Evolutionary conservation across 495 filamentous ascomycete genomes (phyloP).

Genomic region (Hyaloscypha bicolor): DNA sequence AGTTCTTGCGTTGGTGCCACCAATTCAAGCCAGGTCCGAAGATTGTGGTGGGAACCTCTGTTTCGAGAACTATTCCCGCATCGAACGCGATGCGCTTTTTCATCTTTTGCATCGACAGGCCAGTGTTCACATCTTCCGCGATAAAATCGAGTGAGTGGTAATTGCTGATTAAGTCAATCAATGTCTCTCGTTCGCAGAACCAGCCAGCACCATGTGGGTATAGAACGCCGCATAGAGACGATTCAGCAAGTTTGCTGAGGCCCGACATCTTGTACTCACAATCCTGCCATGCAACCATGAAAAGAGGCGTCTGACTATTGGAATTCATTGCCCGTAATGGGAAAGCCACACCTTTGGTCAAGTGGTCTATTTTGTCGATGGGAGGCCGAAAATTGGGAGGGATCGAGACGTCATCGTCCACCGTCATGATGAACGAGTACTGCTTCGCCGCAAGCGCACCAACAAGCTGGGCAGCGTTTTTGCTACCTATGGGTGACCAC

Average conservation of each 20-base stretch:
- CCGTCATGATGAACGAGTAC: slow-evolving; percentile 46
- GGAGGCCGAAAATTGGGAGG: slow-evolving; percentile 47
- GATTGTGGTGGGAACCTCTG: slow-evolving; percentile 20
- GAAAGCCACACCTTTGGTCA: slow-evolving; percentile 46
- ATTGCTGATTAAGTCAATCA: slow-evolving; percentile 11
- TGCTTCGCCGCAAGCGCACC: slow-evolving; percentile 44
- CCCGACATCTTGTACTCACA: slow-evolving; percentile 50
- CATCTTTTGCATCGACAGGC: slow-evolving; percentile 1
- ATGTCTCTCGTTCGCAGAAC: slow-evolving; percentile 9
- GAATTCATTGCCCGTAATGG: slow-evolving; percentile 47
- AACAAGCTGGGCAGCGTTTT: slow-evolving; percentile 50
- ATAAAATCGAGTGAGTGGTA: slow-evolving; percentile 15
- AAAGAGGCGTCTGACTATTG: slow-evolving; percentile 36
- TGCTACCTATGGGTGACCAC: slow-evolving; percentile 34
- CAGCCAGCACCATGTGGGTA: slow-evolving; percentile 22
- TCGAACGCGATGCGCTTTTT: slow-evolving; percentile 9
- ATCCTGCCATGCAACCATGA: slow-evolving; percentile 50
- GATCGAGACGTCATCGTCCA: slow-evolving; percentile 51
- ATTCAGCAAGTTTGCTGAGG: slow-evolving; percentile 25
- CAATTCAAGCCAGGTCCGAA: slow-evolving; percentile 14
- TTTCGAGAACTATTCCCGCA: slow-evolving; percentile 4
- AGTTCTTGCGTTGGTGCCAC: neutral
- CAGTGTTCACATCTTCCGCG: slow-evolving; percentile 9
- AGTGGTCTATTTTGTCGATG: slow-evolving; percentile 41
- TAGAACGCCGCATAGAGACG: slow-evolving; percentile 3